phyloP scores from a whole-genome alignment of 2,329 filamentous ascomycete species.

The Ceratocystis destructans region DNA sequence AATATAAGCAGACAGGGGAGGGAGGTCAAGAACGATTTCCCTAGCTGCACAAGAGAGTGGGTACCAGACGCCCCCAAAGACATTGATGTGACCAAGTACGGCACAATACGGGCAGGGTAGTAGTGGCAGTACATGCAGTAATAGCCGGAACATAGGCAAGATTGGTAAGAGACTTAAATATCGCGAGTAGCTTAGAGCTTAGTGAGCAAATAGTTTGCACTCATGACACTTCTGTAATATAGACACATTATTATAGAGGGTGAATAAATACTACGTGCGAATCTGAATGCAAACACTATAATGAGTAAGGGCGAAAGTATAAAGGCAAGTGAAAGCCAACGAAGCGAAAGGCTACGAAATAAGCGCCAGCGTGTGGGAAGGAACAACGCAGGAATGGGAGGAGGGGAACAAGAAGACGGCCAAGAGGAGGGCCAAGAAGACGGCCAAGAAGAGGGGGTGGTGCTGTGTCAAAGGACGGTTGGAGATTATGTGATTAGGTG shows the following conservation, averaged over 20 bases:
- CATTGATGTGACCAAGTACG: too few species aligned
- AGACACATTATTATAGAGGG: not conserved
- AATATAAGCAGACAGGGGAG: too few species aligned
- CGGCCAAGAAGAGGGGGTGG: not conserved
- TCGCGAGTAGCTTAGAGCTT: too few species aligned
- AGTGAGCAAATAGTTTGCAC: too few species aligned
- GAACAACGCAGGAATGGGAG: not conserved
- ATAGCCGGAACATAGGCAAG: too few species aligned
- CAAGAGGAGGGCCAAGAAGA: not conserved
- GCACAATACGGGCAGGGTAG: too few species aligned
- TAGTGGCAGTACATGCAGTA: too few species aligned
- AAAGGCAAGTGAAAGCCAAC: not conserved
- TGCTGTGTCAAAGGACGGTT: not conserved
- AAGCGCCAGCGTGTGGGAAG: not conserved
- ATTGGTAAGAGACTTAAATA: too few species aligned
- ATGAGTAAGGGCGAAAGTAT: not conserved
- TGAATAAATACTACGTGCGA: not conserved
- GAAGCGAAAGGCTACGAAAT: not conserved
- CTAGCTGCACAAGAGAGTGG: too few species aligned
- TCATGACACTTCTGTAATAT: not conserved
- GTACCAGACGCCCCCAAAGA: too few species aligned
- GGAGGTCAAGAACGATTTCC: too few species aligned
- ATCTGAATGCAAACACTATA: not conserved
- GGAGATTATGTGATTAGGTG: too few species aligned
- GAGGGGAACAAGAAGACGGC: not conserved